These are phyloP conservation scores for Boletus smithii DNA, from an alignment of 1,284 basidiomycete species.

Conservation along the genomic window DNA sequence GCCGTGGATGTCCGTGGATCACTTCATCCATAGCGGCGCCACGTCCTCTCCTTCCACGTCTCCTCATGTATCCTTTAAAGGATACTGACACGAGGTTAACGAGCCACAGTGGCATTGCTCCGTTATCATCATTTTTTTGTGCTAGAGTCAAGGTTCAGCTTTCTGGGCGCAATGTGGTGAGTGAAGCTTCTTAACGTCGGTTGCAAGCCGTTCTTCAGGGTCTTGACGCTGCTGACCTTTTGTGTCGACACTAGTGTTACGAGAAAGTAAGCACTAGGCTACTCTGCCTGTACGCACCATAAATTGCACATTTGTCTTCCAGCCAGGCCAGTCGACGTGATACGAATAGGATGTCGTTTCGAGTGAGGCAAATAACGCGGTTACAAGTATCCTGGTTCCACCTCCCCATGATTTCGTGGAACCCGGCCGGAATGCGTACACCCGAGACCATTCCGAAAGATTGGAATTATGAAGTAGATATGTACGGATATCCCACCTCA, in stretches of 20 bases:
- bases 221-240: background rate
- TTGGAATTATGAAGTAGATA: background rate
- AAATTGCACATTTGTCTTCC: too few relatives aligned
- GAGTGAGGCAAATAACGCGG: background rate
- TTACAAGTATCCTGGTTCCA: background rate
- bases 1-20: background rate
- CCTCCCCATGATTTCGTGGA: background rate
- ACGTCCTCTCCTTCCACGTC: background rate
- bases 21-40: background rate
- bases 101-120: background rate
- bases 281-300: background rate
- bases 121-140: background rate
- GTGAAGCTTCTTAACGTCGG: background rate
- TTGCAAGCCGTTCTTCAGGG: background rate
- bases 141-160: background rate
- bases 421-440: background rate
- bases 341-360: background rate
- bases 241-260: background rate
- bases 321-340: background rate
- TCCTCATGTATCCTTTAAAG: background rate
- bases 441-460: background rate
- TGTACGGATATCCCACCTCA: background rate
- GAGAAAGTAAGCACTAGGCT: background rate
- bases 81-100: background rate
- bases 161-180: background rate